Evolutionary conservation across 768 basidiomycete species (phyloP).

Genomic region (Leccinum aurantiacum): DNA sequence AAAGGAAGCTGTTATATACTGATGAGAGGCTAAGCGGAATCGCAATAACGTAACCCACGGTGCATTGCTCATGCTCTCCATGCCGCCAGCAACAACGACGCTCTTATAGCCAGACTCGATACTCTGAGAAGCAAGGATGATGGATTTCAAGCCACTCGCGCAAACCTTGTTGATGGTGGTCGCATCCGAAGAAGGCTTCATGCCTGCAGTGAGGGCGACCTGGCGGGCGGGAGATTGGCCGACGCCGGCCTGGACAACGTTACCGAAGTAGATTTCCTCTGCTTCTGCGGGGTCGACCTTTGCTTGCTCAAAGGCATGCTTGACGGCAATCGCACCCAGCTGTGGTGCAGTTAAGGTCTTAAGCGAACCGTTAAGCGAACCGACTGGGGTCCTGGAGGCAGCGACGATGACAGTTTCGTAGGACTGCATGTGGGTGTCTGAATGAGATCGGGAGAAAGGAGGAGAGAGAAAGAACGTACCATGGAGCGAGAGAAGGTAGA

Average conservation of each 20-base stretch:
- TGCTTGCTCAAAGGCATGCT: slow-evolving; percentile 81
- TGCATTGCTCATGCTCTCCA: slow-evolving; percentile 99
- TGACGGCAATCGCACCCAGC: slow-evolving; percentile 85
- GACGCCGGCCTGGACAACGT: slow-evolving; percentile 96
- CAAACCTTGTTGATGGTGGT: slow-evolving; percentile 99
- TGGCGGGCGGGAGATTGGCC: slow-evolving; percentile 99
- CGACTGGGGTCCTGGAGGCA: slow-evolving; percentile 92
- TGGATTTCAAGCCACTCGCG: slow-evolving; percentile 93
- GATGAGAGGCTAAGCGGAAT: slow-evolving; percentile 6
- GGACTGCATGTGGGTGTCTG: slow-evolving; percentile 24
- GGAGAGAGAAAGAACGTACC: slow-evolving; percentile 37
- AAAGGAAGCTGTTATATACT: slow-evolving; percentile 57
- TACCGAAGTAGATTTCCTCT: slow-evolving; percentile 98
- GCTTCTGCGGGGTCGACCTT: slow-evolving; percentile 76
- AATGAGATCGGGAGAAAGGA: neutral
- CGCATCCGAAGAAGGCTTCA: slow-evolving; percentile 84
- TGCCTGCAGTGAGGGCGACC: slow-evolving; percentile 88
- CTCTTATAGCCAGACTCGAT: slow-evolving; percentile 84
- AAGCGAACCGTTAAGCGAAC: slow-evolving; percentile 87
- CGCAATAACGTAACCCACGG: slow-evolving; percentile 62
- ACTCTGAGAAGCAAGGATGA: slow-evolving; percentile 91
- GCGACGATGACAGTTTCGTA: slow-evolving; percentile 92
- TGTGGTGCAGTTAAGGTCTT: slow-evolving; percentile 88
- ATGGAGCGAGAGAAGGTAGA: slow-evolving; percentile 44
- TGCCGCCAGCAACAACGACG: slow-evolving; percentile 92